A percentile compares a stretch with the other conserved stretches of the same genome.
Conservation (phyloP, 192 early-diverging fungal species). For the Dissophora ornata region DNA sequence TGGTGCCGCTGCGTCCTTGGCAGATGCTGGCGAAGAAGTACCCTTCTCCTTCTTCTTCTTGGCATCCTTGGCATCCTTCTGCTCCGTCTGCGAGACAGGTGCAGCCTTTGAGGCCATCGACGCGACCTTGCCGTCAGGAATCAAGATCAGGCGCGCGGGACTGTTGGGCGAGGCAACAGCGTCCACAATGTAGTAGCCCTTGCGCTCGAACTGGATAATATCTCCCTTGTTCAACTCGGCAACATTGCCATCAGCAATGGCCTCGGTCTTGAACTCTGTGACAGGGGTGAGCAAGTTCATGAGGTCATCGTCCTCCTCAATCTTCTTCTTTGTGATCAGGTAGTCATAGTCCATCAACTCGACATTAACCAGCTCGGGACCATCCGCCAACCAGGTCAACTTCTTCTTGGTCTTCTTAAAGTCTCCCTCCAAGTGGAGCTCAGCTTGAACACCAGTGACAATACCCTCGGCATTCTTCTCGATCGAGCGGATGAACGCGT, state of each 20-base stretch:
- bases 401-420: conserved; percentile 99
- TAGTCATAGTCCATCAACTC: conserved; percentile 95
- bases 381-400: conserved; percentile 91
- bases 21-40: conserved; percentile 4
- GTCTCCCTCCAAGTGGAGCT: conserved; percentile 91
- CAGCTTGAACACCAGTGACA: conserved; percentile 72
- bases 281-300: conserved; percentile 85
- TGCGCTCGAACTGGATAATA: conserved; percentile 97
- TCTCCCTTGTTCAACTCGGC: conserved; percentile 69
- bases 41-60: conserved; percentile 51
- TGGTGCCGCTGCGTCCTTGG: conserved; percentile 4
- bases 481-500: conserved; percentile 87
- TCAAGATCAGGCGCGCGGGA: conserved; percentile 77
- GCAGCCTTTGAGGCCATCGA: conserved; percentile 74
- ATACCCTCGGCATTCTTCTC: conserved; percentile 65
- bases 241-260: conserved; percentile 79
- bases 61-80: conserved; percentile 47
- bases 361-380: conserved; percentile 70
- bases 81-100: conserved; percentile 24
- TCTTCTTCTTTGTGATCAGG: conserved; percentile 97
- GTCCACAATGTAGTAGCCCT: conserved; percentile 96
- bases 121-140: conserved; percentile 93
- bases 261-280: conserved; percentile 80
- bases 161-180: conserved; percentile 56
- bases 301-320: conserved; percentile 92